Evolutionary conservation across 306 rosid genomes (phyloP), one percentile per base, ranked within the genome.

Genomic region (Lupinus albus): DNA sequence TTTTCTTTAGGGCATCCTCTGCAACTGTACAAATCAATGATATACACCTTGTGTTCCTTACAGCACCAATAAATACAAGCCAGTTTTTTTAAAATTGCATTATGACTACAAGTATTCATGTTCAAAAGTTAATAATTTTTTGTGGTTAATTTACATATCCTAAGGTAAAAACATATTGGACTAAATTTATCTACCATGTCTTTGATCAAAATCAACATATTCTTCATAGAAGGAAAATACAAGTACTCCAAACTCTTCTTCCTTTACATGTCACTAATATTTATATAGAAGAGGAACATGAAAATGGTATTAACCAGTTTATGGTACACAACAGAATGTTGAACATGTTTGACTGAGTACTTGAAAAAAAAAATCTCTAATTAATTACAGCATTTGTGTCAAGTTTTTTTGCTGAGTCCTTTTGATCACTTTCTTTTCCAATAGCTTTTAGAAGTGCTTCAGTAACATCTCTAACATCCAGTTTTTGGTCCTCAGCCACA

Each of bases 371-470:
- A 76, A 61, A 17, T 58, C 52, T 63, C 16, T 63, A 64, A 61
- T 71, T 48, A 52, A 61, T 71, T 48, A 52, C 55, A 45, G 12
- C 12, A 14, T 0, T 64, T 51, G n/a, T 57, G 15, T 72, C n/a
- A 68, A 47, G 20, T 68, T 50, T 61, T 50, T 61, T 11, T 74
- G 17, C 18, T 18, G 45, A n/a, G 7, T 44, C 55, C 55, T 49
- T 35, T 36, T 50, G 68, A 9, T 16, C 72, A 42, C 53, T 66
- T 16, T 64, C 69, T 49, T 70, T 61, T 21, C 79, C 79, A 64
- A 78, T 84, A 9, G 92, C 95, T 66, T 63, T 70, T 9, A 62
- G 50, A 33, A 92, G 76, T 11, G 77, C 80, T 70, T 78, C 68
- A 2, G 78, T 82, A 1, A 89, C 74, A 49, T 82, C 72, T 52